Evolutionary conservation across 441 rosid species (phyloP), one percentile per base, ranked within the genome.

Genomic region (Pelargonium australe): DNA sequence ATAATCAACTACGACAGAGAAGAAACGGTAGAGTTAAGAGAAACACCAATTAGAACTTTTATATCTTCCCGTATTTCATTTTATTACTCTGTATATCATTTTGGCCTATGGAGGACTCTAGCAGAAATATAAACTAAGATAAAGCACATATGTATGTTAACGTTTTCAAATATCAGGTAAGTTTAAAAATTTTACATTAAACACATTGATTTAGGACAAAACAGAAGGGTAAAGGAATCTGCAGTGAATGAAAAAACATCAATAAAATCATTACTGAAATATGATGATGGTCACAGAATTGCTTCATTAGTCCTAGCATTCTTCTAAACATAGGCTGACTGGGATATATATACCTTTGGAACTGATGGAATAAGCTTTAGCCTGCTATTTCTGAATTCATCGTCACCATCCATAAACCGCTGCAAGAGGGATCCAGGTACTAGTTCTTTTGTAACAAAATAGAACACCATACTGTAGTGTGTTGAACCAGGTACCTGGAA

Each of bases 381-480:
- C 76, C 99, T 88, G 79, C 96, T 91, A 80, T 95, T 95, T 60
- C 96, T 90, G 77, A 95, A 95, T 77, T 95, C 99, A 74, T 92
- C 99, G 72, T 95, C 99, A 23, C 99, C 97, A 77, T 92, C 96
- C 68, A 95, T 92, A 83, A 95, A 92, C 10, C 96, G 89, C 78
- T 95, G 96, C 82, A 95, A 80, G 71, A 95, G 97, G 13, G 98
- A 92, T 45, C 99, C 96, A 9, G 88, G 82, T 44, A 82, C 81
- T 65, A 95, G 70, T 77, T 83, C 87, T 80, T 81, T 92, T 0
- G 88, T 83, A 75, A 95, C 94, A 80, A 88, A 92, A 73, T 95
- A 95, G 74, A 92, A 95, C 65, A 95, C 96, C 99, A 95, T 92
- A 80, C 99, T 92, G 77, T 95, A 92, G 82, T 91, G 96, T 68